Conservation (phyloP, 2,329 filamentous ascomycete genomes). For the Trichophaea hybrida region DNA sequence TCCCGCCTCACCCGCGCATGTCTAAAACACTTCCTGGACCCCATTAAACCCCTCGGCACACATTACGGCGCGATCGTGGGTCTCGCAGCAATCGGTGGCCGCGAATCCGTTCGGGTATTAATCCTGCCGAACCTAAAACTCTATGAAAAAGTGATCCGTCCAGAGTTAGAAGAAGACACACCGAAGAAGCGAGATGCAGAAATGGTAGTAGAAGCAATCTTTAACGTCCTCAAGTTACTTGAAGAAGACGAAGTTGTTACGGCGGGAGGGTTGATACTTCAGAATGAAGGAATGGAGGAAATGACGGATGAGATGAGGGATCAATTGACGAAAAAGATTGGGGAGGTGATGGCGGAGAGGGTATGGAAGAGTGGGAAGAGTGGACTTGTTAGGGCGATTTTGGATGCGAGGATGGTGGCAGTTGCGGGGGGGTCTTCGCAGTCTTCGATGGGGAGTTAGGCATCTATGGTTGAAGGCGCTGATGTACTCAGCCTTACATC, state of each 20-base stretch:
- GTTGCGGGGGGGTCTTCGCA: neutral
- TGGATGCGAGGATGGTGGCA: slow-evolving; percentile 27
- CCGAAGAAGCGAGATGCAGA: slow-evolving; percentile 44
- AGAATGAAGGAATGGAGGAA: slow-evolving; percentile 32
- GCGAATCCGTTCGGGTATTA: slow-evolving; percentile 48
- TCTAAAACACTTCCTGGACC: slow-evolving; percentile 81
- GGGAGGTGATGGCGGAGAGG: slow-evolving; percentile 33
- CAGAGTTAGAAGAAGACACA: slow-evolving; percentile 40
- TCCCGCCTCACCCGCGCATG: slow-evolving; percentile 85
- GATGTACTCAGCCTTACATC: no score
- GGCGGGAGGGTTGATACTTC: slow-evolving; percentile 3
- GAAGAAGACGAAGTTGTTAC: slow-evolving; percentile 32
- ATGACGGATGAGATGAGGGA: slow-evolving; percentile 29
- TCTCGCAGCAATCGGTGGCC: slow-evolving; percentile 59
- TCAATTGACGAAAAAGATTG: slow-evolving; percentile 32
- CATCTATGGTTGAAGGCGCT: no score
- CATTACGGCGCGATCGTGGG: slow-evolving; percentile 83
- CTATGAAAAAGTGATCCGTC: slow-evolving; percentile 47
- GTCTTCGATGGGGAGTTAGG: no score
- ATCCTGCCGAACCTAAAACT: slow-evolving; percentile 51
- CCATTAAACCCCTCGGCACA: slow-evolving; percentile 63
- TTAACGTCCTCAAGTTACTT: slow-evolving; percentile 42
- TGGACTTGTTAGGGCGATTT: slow-evolving; percentile 30
- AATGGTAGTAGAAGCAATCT: slow-evolving; percentile 43
- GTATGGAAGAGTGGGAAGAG: slow-evolving; percentile 32